Conservation (phyloP, 495 filamentous ascomycete species). For the Margaritispora aquatica region DNA sequence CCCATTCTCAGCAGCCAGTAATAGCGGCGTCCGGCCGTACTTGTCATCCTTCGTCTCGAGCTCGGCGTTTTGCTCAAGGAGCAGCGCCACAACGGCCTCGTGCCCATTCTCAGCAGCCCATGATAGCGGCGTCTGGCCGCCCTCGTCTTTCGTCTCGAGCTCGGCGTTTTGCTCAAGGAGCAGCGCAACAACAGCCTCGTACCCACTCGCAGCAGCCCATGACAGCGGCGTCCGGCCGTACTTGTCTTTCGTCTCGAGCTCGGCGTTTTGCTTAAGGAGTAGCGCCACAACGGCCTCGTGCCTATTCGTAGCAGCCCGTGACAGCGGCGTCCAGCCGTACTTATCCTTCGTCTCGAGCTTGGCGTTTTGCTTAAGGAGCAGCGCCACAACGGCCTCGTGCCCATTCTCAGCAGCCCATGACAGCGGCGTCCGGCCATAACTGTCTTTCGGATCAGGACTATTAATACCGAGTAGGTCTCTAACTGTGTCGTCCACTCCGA, state of each 20-base stretch:
- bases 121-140: background rate
- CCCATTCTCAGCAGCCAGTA: conserved; percentile 6
- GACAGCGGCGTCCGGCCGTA: background rate
- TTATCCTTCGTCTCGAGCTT: background rate
- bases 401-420: background rate
- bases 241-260: background rate
- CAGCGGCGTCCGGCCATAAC: background rate
- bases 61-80: background rate
- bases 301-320: background rate
- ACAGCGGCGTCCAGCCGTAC: background rate
- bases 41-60: background rate
- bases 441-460: background rate
- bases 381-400: background rate
- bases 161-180: background rate
- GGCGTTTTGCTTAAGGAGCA: background rate
- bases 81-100: background rate
- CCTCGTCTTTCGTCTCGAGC: background rate
- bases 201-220: background rate
- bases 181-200: background rate
- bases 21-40: background rate
- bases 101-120: background rate
- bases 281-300: background rate
- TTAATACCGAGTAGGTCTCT: background rate
- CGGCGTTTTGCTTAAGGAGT: background rate
- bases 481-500: background rate